phyloP scores from a whole-genome alignment of 768 basidiomycete species.

The Pleurotus eryngii region DNA sequence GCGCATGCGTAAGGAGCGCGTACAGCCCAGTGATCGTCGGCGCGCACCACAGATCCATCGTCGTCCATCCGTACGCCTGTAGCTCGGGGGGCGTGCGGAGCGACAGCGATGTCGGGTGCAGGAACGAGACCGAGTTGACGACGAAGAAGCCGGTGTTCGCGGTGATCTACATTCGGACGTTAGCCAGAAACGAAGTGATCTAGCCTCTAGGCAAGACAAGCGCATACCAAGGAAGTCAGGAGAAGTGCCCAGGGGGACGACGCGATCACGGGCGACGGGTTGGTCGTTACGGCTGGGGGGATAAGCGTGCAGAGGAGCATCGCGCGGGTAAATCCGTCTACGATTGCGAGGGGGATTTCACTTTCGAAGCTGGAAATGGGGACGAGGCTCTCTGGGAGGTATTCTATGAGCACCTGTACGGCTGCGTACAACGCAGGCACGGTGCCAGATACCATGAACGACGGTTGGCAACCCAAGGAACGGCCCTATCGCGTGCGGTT shows the following conservation, averaged over 20 bases:
- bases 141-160: conserved; percentile 84
- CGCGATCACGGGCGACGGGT: conserved; percentile 46
- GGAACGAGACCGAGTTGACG: conserved; percentile 68
- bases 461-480: conserved; percentile 62
- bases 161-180: conserved; percentile 41
- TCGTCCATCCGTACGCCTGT: conserved; percentile 80
- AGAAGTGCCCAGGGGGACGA: conserved; percentile 77
- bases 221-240: conserved; percentile 64
- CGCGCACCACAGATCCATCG: conserved; percentile 83
- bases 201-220: background rate
- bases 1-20: conserved; percentile 80
- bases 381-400: conserved; percentile 44
- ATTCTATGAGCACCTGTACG: conserved; percentile 59
- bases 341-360: conserved; percentile 69
- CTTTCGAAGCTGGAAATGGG: conserved; percentile 48
- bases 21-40: conserved; percentile 75
- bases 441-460: conserved; percentile 76
- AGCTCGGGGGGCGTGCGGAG: conserved; percentile 80
- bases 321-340: conserved; percentile 80
- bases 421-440: conserved; percentile 59
- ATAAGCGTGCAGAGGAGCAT: conserved; percentile 76
- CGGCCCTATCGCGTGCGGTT: conserved; percentile 40
- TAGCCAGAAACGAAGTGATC: background rate
- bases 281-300: conserved; percentile 60
- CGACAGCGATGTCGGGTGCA: conserved; percentile 65